Evolutionary conservation across 2,329 filamentous ascomycete species (phyloP).

Genomic region (Tolypocladium sp.): DNA sequence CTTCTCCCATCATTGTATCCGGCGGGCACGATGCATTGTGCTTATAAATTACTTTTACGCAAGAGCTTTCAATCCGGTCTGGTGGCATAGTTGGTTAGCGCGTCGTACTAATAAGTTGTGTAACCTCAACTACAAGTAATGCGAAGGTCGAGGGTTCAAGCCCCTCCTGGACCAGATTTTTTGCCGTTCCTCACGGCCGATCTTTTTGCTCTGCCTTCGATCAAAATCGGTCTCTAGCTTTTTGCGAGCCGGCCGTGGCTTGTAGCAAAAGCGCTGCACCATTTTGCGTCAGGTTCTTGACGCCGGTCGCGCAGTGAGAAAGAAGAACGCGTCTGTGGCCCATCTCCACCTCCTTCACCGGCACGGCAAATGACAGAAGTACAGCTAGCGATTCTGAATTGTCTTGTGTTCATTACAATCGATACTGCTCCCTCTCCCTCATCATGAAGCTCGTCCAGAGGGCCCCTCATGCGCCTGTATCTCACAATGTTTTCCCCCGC

Average conservation of each 20-base stretch:
- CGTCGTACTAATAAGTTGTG: neutral
- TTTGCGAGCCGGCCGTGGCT: neutral
- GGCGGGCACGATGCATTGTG: neutral
- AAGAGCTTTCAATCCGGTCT: neutral
- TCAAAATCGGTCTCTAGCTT: neutral
- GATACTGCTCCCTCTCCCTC: conserved; percentile 1
- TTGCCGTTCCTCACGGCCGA: neutral
- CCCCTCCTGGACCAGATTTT: neutral
- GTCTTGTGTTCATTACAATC: conserved; percentile 4
- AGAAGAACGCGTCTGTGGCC: neutral
- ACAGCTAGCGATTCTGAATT: neutral
- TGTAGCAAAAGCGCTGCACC: neutral
- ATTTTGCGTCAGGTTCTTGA: neutral
- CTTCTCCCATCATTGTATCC: neutral
- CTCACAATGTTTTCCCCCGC: neutral
- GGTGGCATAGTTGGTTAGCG: conserved; percentile 1
- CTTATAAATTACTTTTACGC: neutral
- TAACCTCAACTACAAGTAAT: neutral
- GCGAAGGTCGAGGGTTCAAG: conserved; percentile 1
- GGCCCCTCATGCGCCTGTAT: neutral
- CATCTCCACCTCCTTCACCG: neutral
- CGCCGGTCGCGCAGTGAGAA: neutral
- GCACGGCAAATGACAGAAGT: neutral
- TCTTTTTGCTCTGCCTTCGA: neutral
- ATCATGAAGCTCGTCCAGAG: neutral